A percentile compares a stretch with the other conserved stretches of the same genome.
These are phyloP conservation scores for Ceratocystis cubensis DNA, from an alignment of 2,329 filamentous ascomycete genomes.

Conservation along the genomic window DNA sequence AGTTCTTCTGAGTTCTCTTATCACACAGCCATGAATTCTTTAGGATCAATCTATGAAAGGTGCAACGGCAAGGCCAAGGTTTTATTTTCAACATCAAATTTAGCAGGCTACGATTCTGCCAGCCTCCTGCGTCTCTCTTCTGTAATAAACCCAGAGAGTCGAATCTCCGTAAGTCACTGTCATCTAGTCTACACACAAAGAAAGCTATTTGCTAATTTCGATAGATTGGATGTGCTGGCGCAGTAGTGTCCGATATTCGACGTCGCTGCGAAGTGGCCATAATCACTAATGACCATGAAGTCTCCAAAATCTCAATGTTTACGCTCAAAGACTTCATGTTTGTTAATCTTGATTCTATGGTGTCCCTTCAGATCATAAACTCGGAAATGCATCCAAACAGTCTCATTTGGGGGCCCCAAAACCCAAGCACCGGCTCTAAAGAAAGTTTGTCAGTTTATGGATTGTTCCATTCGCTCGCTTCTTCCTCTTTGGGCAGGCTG, in stretches of 20 bases:
- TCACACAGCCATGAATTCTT: conserved; percentile 39
- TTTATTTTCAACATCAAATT: conserved; percentile 17
- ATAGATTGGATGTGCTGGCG: conserved; percentile 72
- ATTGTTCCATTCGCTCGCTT: conserved; percentile 61
- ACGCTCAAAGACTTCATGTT: conserved; percentile 57
- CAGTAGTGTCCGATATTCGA: conserved; percentile 66
- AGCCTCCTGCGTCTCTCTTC: conserved; percentile 56
- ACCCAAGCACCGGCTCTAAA: conserved; percentile 47
- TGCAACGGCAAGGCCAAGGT: conserved; percentile 48
- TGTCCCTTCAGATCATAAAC: conserved; percentile 73
- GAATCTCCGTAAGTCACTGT: conserved; percentile 43
- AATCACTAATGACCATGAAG: conserved; percentile 34
- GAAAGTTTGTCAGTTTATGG: conserved; percentile 77
- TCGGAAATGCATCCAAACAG: conserved; percentile 72
- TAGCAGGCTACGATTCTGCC: conserved; percentile 39
- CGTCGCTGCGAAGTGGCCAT: conserved; percentile 37
- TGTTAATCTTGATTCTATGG: conserved; percentile 65
- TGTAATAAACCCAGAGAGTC: conserved; percentile 61
- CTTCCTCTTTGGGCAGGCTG: conserved; percentile 65
- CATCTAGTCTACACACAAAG: background rate
- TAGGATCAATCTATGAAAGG: conserved; percentile 35
- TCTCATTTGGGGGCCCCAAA: conserved; percentile 36
- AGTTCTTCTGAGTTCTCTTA: conserved; percentile 62
- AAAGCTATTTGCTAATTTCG: background rate
- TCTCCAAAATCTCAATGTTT: conserved; percentile 62